A percentile compares a stretch with the other conserved stretches of the same genome.
These are phyloP conservation scores for Tetraselmis chui DNA, from an alignment of 139 green algal species.

Conservation along the genomic window DNA sequence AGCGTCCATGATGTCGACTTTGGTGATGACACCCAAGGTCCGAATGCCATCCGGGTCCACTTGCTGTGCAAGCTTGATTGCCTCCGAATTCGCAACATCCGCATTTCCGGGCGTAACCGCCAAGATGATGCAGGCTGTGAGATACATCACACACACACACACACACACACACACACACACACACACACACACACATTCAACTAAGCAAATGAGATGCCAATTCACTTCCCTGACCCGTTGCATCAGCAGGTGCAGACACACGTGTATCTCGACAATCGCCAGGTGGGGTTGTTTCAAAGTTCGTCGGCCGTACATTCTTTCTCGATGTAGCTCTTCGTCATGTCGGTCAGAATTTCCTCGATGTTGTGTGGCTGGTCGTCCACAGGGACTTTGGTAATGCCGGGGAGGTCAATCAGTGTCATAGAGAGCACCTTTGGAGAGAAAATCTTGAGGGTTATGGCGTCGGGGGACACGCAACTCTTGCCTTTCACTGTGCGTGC, in stretches of 20 bases:
- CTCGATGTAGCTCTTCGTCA: constrained; percentile 6
- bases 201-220: too few relatives aligned
- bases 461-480: constrained; percentile 80
- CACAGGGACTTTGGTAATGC: constrained; percentile 27
- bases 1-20: constrained; percentile 17
- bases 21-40: constrained; percentile 15
- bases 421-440: constrained; percentile 86
- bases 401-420: constrained; percentile 94
- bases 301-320: not conserved
- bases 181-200: too few relatives aligned
- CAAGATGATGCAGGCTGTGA: constrained; percentile 8
- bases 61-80: constrained; percentile 5
- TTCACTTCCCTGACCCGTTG: too few relatives aligned
- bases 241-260: too few relatives aligned
- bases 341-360: constrained; percentile 9
- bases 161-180: too few relatives aligned
- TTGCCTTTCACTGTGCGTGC: constrained; percentile 54
- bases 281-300: too few relatives aligned
- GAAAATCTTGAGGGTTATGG: constrained; percentile 89
- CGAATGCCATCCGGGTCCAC: constrained; percentile 7
- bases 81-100: constrained; percentile 8
- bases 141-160: too few relatives aligned
- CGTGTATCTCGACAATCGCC: too few relatives aligned
- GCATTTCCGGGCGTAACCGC: constrained; percentile 12
- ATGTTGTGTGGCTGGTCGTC: constrained; percentile 14